Evolutionary conservation across 148 eudicot species (phyloP), one percentile per base, ranked within the genome.

Genomic region (Chenopodium album): DNA sequence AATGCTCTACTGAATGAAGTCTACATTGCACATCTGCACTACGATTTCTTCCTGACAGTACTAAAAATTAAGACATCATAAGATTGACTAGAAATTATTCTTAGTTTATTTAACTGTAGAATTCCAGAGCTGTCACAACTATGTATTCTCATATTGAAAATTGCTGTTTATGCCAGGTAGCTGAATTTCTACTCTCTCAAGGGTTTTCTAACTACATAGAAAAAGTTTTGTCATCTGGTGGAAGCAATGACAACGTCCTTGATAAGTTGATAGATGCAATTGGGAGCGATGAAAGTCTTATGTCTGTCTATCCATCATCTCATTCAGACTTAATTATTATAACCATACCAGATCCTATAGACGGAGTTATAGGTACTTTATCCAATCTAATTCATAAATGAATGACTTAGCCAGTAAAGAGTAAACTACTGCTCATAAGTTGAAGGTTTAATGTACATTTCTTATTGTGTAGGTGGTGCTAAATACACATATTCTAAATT

Each of bases 251-350:
- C 80, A 92, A 92, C 83, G 95, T 95, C 82, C 94, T 93, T 80
- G 98, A 95, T 85, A 95, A 89, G 85, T 86, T 93, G 86, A 95
- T 93, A 85, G 93, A 92, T 91, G 97, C 97, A 23, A 89, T 90
- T 74, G 92, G 90, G 79, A 91, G 89, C 82, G 94, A 95, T 82
- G 89, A 92, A 85, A 87, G 90, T 88, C 96, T 93, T 83, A 79
- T 83, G 66, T 92, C 97, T 59, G 79, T 92, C 71, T 87, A 93
- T 79, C 93, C 92, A 17, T 82, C 90, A 50, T 82, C 82, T 78
- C 80, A 67, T 73, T 59, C 82, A 47, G 94, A 90, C 78, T 90
- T 89, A 71, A 94, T 89, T 77, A 90, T 91, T 84, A 79, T 95
- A 85, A 93, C 94, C 50, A 88, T 95, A 65, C 91, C 96, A 63